Percentiles rank a stretch among this genome's conserved stretches.
Evolutionary conservation across 306 rosid species (phyloP).

Genomic region (Malus asiatica): DNA sequence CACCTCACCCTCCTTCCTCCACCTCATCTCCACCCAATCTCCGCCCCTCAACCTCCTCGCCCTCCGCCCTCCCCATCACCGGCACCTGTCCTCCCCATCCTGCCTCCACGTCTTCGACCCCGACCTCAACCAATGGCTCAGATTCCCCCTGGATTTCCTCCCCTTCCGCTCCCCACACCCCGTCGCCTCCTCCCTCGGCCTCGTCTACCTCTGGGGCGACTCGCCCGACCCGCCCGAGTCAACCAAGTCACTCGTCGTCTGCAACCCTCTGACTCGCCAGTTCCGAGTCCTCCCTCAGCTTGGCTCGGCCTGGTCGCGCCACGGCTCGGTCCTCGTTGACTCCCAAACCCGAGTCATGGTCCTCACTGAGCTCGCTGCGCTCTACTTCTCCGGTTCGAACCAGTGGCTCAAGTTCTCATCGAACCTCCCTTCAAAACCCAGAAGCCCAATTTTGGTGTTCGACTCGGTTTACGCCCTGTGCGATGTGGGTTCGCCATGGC

Average conservation of each 20-base stretch:
- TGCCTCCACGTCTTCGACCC: slow-evolving; percentile 63
- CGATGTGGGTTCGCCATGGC: slow-evolving; percentile 90
- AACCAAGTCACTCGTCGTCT: slow-evolving; percentile 53
- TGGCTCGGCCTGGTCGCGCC: slow-evolving; percentile 96
- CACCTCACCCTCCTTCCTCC: slow-evolving; percentile 48
- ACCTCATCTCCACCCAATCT: slow-evolving; percentile 42
- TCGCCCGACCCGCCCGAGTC: slow-evolving; percentile 32
- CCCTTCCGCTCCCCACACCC: slow-evolving; percentile 73
- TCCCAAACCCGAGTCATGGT: slow-evolving; percentile 65
- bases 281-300: slow-evolving; percentile 68
- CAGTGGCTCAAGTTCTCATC: slow-evolving; percentile 77
- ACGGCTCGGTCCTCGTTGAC: slow-evolving; percentile 79
- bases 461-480: slow-evolving; percentile 70
- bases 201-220: slow-evolving; percentile 80
- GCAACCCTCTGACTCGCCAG: slow-evolving; percentile 69
- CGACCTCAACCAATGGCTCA: slow-evolving; percentile 44
- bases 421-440: slow-evolving; percentile 76
- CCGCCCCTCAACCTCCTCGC: slow-evolving; percentile 60
- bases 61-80: slow-evolving; percentile 53
- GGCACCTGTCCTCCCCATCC: slow-evolving; percentile 18
- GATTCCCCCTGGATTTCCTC: slow-evolving; percentile 61
- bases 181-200: slow-evolving; percentile 78
- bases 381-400: slow-evolving; percentile 41
- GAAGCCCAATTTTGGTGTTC: slow-evolving; percentile 61
- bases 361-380: slow-evolving; percentile 73